A percentile compares a stretch with the other conserved stretches of the same genome.
phyloP scores from a whole-genome alignment of 345 rosid genomes.

The Hibiscus trionum region DNA sequence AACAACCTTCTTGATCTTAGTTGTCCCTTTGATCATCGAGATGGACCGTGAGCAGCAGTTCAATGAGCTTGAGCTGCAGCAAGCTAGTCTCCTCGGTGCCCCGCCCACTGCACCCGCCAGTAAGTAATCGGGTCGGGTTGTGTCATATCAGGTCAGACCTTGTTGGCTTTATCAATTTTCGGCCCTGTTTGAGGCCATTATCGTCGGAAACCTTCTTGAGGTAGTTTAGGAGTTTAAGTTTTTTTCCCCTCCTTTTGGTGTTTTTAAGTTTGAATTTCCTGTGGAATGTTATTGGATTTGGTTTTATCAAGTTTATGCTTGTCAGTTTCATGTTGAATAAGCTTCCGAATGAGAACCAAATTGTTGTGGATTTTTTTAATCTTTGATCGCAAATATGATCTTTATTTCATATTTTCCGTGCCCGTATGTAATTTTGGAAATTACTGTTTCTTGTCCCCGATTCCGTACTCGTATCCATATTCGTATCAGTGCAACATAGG shows the following conservation, averaged over 20 bases:
- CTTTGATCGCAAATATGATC: no score
- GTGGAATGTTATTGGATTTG: not conserved
- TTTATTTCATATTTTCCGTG: no score
- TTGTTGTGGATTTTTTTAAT: no score
- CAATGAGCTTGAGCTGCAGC: constrained; percentile 2
- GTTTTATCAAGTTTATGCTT: not conserved
- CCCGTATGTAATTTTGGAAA: no score
- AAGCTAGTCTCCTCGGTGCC: constrained; percentile 6
- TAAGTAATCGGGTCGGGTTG: not conserved
- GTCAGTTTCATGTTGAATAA: not conserved
- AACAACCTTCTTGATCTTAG: constrained; percentile 60
- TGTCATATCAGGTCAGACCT: not conserved
- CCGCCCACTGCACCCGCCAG: not conserved
- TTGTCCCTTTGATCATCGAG: constrained; percentile 57
- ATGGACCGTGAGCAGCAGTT: constrained; percentile 19
- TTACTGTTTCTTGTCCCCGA: no score
- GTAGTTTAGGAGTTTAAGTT: no score
- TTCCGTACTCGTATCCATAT: no score
- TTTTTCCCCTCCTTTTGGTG: no score
- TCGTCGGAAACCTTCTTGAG: no score
- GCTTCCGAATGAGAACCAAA: no score
- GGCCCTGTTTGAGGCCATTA: not conserved
- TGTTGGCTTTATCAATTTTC: not conserved
- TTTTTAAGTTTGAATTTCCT: not conserved
- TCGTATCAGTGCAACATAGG: no score